Percentiles rank a stretch among this genome's conserved stretches.
phyloP scores from a whole-genome alignment of 495 filamentous ascomycete species.

The Xylaria scruposa region DNA sequence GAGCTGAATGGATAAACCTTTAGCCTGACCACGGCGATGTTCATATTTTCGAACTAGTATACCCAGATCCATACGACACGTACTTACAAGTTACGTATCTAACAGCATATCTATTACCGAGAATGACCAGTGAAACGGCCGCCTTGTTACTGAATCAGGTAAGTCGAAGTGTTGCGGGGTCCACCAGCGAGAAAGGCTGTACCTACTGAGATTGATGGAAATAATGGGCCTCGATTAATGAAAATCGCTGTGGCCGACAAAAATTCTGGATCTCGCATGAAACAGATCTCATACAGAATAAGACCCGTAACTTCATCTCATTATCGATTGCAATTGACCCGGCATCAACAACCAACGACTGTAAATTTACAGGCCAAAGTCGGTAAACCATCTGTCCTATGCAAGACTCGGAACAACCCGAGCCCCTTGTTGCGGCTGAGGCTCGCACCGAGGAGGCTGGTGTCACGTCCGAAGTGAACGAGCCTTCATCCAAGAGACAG shows the following conservation, averaged over 20 bases:
- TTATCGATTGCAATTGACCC: not conserved
- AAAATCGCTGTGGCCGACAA: slow-evolving; percentile 25
- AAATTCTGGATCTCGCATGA: slow-evolving; percentile 15
- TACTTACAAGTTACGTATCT: not conserved
- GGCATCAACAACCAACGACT: not conserved
- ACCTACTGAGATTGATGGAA: slow-evolving; percentile 7
- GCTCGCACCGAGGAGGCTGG: slow-evolving; percentile 19
- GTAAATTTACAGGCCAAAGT: not conserved
- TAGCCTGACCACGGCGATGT: not conserved
- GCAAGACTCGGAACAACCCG: slow-evolving; percentile 22
- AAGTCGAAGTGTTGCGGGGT: slow-evolving; percentile 5
- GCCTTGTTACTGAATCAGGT: slow-evolving; percentile 13
- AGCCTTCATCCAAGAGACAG: slow-evolving; percentile 40
- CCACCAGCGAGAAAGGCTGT: not conserved
- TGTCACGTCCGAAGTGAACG: slow-evolving; percentile 24
- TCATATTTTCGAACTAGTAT: not conserved
- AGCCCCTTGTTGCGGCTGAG: slow-evolving; percentile 14
- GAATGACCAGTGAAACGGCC: slow-evolving; percentile 4
- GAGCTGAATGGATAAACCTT: not conserved
- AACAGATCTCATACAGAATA: not conserved
- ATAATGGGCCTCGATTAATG: slow-evolving; percentile 20
- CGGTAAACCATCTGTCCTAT: not conserved
- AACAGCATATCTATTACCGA: not conserved
- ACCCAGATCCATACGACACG: not conserved
- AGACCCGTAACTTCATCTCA: not conserved